Evolutionary conservation across 2,329 filamentous ascomycete genomes (phyloP), one percentile per base, ranked within the genome.

Genomic region (Calonectria pteridis): DNA sequence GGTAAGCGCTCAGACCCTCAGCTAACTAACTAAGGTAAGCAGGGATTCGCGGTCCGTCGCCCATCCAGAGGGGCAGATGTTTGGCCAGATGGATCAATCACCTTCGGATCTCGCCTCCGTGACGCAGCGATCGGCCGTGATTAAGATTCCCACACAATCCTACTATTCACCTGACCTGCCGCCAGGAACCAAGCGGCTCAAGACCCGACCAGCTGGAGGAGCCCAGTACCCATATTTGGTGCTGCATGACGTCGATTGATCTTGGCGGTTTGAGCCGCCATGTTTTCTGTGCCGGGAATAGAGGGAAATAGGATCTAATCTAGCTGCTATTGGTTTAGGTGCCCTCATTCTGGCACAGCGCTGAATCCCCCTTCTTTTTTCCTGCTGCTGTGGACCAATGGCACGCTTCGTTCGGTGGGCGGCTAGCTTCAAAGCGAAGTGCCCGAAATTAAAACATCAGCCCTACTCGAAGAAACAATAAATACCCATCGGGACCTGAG

Each of bases 381-480:
- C 3, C 9, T 23, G 4, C 55, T 26, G 33, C 14, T 26, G 33
- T 40, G n/a, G 29, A 40, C 55, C 55, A 59, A 59, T 37, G 18
- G 33, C 16, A 26, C 1, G 33, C 55, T 10, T 59, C 33, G 4
- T 26, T 23, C 5, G 4, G n/a, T 59, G 55, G 55, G 55, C 33
- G 13, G 33, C 55, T 58, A 59, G 33, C 55, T 59, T n/a, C 13
- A 59, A 59, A 59, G 2, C n/a, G 33, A 35, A 59, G 14, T 18
- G 55, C 33, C 55, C 55, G 55, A 59, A 59, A 59, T 59, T 59
- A 40, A n/a, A n/a, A 26, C n/a, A 18, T 16, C 55, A 59, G 55
- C 55, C 55, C 55, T 59, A 59, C 33, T 14, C 7, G 26, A 53
- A 26, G n/a, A 40, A 59, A 37, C 33, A 59, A 59, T 59, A 59